Evolutionary conservation across 805 yeast species (phyloP).

Genomic region (Cyberlindnera petersonii): DNA sequence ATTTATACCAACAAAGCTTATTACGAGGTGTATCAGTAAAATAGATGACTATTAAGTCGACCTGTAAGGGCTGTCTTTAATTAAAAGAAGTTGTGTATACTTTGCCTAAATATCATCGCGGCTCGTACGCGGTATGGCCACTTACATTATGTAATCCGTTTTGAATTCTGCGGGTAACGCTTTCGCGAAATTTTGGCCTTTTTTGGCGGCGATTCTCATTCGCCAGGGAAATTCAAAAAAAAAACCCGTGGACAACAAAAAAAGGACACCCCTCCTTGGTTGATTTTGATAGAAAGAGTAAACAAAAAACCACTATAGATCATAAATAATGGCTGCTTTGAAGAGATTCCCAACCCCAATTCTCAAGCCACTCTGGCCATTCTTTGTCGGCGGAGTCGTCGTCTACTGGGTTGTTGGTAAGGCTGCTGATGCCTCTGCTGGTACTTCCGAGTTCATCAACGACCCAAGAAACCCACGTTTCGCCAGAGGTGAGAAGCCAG

Average conservation of each 20-base stretch:
- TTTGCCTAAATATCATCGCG: too few species aligned
- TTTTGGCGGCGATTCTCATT: conserved; percentile 5
- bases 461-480: conserved; percentile 97
- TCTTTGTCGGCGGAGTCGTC: conserved; percentile 75
- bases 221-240: conserved; percentile 11
- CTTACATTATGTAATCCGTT: neutral
- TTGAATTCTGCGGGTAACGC: neutral
- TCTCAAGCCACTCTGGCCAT: conserved; percentile 80
- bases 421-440: conserved; percentile 63
- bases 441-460: conserved; percentile 78
- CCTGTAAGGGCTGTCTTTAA: too few species aligned
- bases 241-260: conserved; percentile 2
- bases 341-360: conserved; percentile 43
- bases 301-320: neutral
- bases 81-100: too few species aligned
- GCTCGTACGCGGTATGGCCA: too few species aligned
- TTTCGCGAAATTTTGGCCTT: neutral
- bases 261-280: neutral
- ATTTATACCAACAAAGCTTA: too few species aligned
- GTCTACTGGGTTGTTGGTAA: conserved; percentile 70
- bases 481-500: conserved; percentile 49
- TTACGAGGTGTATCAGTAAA: too few species aligned
- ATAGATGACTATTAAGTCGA: too few species aligned
- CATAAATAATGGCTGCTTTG: conserved; percentile 29
- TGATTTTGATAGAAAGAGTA: too few species aligned